These are phyloP conservation scores for Cryptomeria japonica DNA, from an alignment of 75 land plant species.

Conservation along the genomic window DNA sequence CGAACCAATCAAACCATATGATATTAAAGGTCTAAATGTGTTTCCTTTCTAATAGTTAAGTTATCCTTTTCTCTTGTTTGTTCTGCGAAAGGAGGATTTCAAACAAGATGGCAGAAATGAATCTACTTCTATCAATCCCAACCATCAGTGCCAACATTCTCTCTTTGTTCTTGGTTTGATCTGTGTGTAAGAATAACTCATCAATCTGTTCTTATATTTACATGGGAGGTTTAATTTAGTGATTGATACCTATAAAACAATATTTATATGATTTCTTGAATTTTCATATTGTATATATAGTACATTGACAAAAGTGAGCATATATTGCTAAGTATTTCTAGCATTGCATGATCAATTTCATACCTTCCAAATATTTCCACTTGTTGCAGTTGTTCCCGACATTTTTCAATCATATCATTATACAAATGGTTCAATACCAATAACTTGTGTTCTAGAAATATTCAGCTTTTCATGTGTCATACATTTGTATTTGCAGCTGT, in stretches of 20 bases:
- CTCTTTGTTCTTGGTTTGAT: background rate
- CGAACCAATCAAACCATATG: background rate
- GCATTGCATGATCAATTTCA: background rate
- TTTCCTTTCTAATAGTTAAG: background rate
- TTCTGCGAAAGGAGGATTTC: background rate
- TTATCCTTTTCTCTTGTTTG: background rate
- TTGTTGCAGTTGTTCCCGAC: background rate
- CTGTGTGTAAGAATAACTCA: background rate
- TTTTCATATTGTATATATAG: background rate
- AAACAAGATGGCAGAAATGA: background rate
- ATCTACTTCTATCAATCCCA: background rate
- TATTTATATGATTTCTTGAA: background rate
- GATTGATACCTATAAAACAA: background rate
- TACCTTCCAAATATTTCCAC: background rate
- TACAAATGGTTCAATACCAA: background rate
- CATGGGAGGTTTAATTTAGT: background rate
- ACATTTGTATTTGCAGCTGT: conserved; percentile 30
- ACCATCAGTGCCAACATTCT: background rate
- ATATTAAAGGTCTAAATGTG: background rate
- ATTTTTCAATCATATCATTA: background rate
- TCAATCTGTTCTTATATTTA: background rate
- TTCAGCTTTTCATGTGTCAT: background rate
- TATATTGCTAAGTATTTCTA: background rate
- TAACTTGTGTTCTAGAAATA: background rate
- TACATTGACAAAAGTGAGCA: background rate